Evolutionary conservation across 441 rosid genomes (phyloP), one percentile per base, ranked within the genome.

Genomic region (Metrosideros polymorpha): DNA sequence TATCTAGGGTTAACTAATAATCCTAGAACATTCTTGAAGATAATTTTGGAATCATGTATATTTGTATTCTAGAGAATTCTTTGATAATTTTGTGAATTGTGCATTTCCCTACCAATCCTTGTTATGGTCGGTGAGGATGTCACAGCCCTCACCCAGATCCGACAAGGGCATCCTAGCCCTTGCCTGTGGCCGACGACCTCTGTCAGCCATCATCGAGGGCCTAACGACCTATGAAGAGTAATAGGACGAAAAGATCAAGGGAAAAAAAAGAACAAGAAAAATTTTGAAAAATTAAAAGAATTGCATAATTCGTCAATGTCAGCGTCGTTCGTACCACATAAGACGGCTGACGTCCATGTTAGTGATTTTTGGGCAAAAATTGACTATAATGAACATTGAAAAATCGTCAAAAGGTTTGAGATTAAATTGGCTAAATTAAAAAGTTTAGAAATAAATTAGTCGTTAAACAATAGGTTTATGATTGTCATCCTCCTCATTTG

Each of bases 241-340:
- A 66, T 4, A 19, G 0, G 14, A 9, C 32, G 1, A 30, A 63
- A 12, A 66, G 12, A n/a, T n/a, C 0, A 12, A 5, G 4, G 29
- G 12, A 24, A 25, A 2, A 9, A 6, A 61, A 29, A 61, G 1
- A 0, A 22, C n/a, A n/a, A n/a, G n/a, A 66, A 32, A 63, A 9
- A 2, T 18, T 32, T 1, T 2, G 9, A 32, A 18, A 32, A 18
- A 32, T 9, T 32, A 18, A 10, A 32, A 63, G 76, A 8, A 63
- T 32, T 63, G 2, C 25, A 32, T 29, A 24, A 54, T 24, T 54
- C 5, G 18, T 4, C 7, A 2, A 18, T 2, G 0, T 32, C 0
- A 0, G 1, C 1, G 2, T 9, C 0, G 0, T 4, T 0, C 1
- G 0, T 18, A 1, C 3, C 43, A 4, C 3, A 29, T 59, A 3